Evolutionary conservation across 2,329 filamentous ascomycete species (phyloP), one percentile per base, ranked within the genome.

Genomic region (Dryadomyces sulphureus): DNA sequence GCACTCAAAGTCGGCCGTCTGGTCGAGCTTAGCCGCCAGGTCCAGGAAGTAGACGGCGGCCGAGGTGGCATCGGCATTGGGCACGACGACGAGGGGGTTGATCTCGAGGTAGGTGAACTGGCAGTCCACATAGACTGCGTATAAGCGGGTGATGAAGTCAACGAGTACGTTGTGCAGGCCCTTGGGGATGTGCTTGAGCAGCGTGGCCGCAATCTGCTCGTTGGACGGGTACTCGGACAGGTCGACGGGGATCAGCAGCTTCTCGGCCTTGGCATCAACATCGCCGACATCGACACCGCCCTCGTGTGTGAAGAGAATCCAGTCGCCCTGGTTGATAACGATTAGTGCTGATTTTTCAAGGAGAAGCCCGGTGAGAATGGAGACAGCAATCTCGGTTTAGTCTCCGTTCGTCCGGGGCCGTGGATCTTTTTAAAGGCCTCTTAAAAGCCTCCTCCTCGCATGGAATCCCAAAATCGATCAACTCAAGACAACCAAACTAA

Each of bases 71-170:
- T 89, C 81, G 55, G 77, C 82, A 66, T 96, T 96, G 65, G 92
- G 92, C 59, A 98, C 90, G 63, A 95, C 92, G 52, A 98, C 92
- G 54, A 98, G 74, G 57, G 92, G 92, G 80, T 98, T 98, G 76
- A 98, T 98, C 71, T 98, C 92, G 58, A 98, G 87, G 74, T 98
- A 98, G 61, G 92, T 96, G 79, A 98, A 98, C 70, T 98, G 92
- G 79, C 86, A 94, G 75, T 98, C 92, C 54, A 96, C 92, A 62
- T 96, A 98, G 70, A 98, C 92, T 58, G 90, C 92, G 65, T 98
- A 98, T 55, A 98, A 77, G 59, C 92, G 82, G 60, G 87, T 87
- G 72, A 98, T 98, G 77, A 98, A 98, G 77, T 98, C 92, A 53
- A 98, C 85, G 50, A 98, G 79, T 61, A 98, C 92, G 62, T 94